These are phyloP conservation scores for Yamadazyma buinensis DNA, from an alignment of 1,139 yeast genomes.

Conservation along the genomic window DNA sequence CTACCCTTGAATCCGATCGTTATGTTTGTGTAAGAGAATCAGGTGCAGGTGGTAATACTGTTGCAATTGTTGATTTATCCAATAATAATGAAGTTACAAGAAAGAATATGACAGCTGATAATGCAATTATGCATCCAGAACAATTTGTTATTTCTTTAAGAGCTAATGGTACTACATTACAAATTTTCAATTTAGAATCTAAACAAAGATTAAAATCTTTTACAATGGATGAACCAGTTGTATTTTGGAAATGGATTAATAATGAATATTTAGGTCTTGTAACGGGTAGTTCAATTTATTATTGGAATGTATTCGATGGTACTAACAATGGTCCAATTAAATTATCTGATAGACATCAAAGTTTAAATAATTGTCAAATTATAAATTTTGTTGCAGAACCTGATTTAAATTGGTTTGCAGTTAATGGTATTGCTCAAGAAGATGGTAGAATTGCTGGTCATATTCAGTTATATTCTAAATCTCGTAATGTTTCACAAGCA, in stretches of 20 bases:
- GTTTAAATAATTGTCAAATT: conserved; percentile 78
- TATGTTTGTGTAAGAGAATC: conserved; percentile 87
- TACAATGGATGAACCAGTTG: conserved; percentile 83
- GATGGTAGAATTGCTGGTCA: conserved; percentile 95
- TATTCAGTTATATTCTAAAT: conserved; percentile 85
- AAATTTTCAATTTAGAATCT: conserved; percentile 83
- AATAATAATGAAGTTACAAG: conserved; percentile 72
- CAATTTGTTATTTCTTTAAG: conserved; percentile 87
- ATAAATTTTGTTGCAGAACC: conserved; percentile 86
- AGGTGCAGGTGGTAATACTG: conserved; percentile 73
- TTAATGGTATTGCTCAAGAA: conserved; percentile 93
- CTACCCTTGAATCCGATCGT: conserved; percentile 89
- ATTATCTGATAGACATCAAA: conserved; percentile 80
- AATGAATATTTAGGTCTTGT: conserved; percentile 75
- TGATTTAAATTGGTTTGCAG: conserved; percentile 87
- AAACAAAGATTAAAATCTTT: conserved; percentile 89
- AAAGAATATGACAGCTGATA: conserved; percentile 96
- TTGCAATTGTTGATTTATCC: conserved; percentile 84
- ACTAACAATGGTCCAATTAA: conserved; percentile 71
- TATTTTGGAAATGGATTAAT: conserved; percentile 93
- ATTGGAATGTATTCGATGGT: conserved; percentile 85
- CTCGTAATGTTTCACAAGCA: conserved; percentile 91
- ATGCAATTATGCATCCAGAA: conserved; percentile 92
- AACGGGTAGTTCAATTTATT: conserved; percentile 69
- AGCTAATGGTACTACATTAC: conserved; percentile 94